Percentiles rank a stretch among this genome's conserved stretches.
Conservation (phyloP, 1,139 yeast species). For the Nadsonia starkeyi-henricii region DNA sequence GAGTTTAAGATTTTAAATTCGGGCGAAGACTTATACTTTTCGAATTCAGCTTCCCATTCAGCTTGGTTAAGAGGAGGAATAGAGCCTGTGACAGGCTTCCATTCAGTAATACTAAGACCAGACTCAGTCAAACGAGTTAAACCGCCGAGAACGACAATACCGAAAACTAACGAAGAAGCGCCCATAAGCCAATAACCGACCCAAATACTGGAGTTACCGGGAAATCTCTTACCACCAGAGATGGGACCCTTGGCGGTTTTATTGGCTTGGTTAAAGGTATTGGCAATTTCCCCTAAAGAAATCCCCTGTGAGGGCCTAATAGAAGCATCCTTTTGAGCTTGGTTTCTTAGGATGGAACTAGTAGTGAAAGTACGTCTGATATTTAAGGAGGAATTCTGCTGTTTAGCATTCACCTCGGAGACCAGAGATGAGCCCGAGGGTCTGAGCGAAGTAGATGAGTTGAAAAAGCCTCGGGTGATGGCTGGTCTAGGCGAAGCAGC, state of each 20-base stretch:
- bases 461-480: not conserved
- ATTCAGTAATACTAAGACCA: conserved; percentile 91
- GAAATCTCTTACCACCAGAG: conserved; percentile 10
- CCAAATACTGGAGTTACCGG: conserved; percentile 19
- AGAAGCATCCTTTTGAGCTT: not conserved
- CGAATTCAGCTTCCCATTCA: conserved; percentile 80
- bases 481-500: not conserved
- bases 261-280: not conserved
- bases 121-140: conserved; percentile 89
- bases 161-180: conserved; percentile 83
- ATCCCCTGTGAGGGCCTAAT: not conserved
- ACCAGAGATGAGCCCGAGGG: not conserved
- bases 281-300: not conserved
- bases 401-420: not conserved
- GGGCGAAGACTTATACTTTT: conserved; percentile 71
- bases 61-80: conserved; percentile 69
- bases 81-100: conserved; percentile 96
- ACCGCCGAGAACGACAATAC: conserved; percentile 94
- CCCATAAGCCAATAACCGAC: conserved; percentile 88
- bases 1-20: conserved; percentile 84
- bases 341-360: not conserved
- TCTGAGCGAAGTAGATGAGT: not conserved
- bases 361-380: not conserved
- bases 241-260: not conserved
- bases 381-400: not conserved